Evolutionary conservation across 169 alveolate genomes (phyloP).

Genomic region (Eimeria nieschulzi): DNA sequence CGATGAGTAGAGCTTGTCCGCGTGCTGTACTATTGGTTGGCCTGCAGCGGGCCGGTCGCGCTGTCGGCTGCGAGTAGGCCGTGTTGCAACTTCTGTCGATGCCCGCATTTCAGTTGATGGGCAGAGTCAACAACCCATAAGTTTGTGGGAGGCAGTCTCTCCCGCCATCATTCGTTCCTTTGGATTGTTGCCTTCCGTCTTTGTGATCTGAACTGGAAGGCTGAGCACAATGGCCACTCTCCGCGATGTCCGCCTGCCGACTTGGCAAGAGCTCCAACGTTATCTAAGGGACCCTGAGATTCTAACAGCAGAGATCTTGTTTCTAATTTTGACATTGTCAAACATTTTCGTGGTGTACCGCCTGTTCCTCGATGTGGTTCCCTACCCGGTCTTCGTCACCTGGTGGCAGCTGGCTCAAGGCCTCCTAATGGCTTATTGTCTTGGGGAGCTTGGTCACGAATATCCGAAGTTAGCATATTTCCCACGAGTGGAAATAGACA

Average conservation of each 20-base stretch:
- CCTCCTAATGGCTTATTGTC: conserved; percentile 90
- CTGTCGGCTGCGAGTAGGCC: conserved; percentile 64
- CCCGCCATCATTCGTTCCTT: conserved; percentile 23
- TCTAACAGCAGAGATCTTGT: conserved; percentile 88
- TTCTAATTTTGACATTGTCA: conserved; percentile 88
- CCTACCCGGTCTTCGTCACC: conserved; percentile 92
- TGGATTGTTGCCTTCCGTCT: conserved; percentile 20
- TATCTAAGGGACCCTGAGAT: conserved; percentile 89
- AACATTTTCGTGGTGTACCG: conserved; percentile 93
- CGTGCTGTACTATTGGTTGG: conserved; percentile 25
- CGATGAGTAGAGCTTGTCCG: neutral
- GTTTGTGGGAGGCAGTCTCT: conserved; percentile 46
- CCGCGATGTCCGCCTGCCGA: conserved; percentile 76
- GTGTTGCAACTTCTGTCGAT: conserved; percentile 49
- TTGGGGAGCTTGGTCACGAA: conserved; percentile 90
- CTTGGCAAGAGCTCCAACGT: conserved; percentile 87
- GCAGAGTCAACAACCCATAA: conserved; percentile 34
- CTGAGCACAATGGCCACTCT: conserved; percentile 71
- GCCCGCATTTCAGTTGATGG: conserved; percentile 44
- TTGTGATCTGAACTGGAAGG: conserved; percentile 20
- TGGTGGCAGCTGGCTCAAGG: conserved; percentile 95
- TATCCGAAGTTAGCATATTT: conserved; percentile 89
- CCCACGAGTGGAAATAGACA: conserved; percentile 87
- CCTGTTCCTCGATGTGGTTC: conserved; percentile 89
- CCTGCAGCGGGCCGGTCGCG: conserved; percentile 67